These are phyloP conservation scores for Metrosideros polymorpha DNA, from an alignment of 441 rosid species.

Conservation along the genomic window DNA sequence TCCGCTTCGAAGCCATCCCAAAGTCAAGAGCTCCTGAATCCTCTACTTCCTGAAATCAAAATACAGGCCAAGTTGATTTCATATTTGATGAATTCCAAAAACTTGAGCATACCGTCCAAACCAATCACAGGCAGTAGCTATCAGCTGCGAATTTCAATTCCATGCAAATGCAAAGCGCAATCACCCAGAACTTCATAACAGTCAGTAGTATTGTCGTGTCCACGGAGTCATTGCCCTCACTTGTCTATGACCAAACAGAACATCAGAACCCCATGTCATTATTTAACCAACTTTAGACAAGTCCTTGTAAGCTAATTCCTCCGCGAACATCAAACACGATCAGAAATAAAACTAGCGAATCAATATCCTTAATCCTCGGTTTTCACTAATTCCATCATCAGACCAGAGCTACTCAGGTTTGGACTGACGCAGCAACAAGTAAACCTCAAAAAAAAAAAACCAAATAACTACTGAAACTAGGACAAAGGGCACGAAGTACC, in stretches of 20 bases:
- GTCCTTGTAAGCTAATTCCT: not conserved
- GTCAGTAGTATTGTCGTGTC: not conserved
- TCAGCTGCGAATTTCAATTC: not conserved
- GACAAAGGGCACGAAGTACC: not conserved
- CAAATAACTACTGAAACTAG: not conserved
- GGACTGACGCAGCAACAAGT: no score
- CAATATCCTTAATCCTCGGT: not conserved
- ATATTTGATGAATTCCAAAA: not conserved
- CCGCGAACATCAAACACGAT: not conserved
- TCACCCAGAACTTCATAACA: not conserved
- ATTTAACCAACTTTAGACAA: not conserved
- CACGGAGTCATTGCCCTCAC: not conserved
- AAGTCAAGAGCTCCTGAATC: not conserved
- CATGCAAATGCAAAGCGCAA: not conserved
- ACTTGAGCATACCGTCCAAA: not conserved
- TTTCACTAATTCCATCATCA: no score
- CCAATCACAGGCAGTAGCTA: not conserved
- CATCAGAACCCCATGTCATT: not conserved
- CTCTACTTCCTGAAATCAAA: not conserved
- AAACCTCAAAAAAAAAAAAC: no score
- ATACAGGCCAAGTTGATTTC: not conserved
- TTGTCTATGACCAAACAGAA: not conserved
- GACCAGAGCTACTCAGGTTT: no score
- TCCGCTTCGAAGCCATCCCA: conserved; percentile 71
- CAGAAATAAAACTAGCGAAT: not conserved